phyloP scores from a whole-genome alignment of 2,329 filamentous ascomycete genomes.

The Colletotrichum sojae region DNA sequence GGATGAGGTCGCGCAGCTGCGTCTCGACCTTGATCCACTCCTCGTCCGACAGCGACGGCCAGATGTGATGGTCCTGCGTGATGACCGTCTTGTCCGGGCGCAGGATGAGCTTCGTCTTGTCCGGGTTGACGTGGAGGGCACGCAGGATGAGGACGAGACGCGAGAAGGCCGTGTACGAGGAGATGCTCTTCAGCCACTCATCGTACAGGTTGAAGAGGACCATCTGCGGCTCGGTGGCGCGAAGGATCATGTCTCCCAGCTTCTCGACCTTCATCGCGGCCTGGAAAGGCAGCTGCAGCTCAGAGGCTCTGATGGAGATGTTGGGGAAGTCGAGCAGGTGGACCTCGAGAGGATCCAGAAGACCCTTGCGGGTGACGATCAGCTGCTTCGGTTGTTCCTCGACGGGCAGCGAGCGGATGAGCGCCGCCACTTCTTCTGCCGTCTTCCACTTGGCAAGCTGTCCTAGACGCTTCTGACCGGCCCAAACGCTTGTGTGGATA shows the following conservation, averaged over 20 bases:
- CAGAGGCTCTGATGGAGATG: conserved; percentile 97
- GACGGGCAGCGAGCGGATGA: conserved; percentile 94
- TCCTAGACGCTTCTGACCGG: conserved; percentile 97
- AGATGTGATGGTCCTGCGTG: conserved; percentile 98
- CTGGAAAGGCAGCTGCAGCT: conserved; percentile 97
- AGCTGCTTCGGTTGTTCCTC: conserved; percentile 99
- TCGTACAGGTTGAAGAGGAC: conserved; percentile 99
- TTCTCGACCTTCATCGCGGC: conserved; percentile 99
- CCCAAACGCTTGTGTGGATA: conserved; percentile 99
- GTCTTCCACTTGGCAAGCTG: conserved; percentile 99
- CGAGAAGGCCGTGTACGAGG: conserved; percentile 98
- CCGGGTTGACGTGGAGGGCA: conserved; percentile 96
- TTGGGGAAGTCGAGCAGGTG: conserved; percentile 99
- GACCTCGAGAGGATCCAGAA: conserved; percentile 96
- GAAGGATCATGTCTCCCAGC: conserved; percentile 97
- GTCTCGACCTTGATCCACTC: conserved; percentile 99
- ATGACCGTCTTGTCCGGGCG: conserved; percentile 98
- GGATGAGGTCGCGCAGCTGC: conserved; percentile 91
- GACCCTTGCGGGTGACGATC: conserved; percentile 97
- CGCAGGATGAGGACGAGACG: conserved; percentile 93
- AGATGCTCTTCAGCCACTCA: conserved; percentile 98
- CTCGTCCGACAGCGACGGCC: conserved; percentile 93
- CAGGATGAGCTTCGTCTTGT: conserved; percentile 96
- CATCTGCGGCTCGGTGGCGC: conserved; percentile 99
- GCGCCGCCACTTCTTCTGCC: conserved; percentile 97